These are phyloP conservation scores for Gracilaria gracilis DNA, from an alignment of 23 red algal genomes.

Conservation along the genomic window DNA sequence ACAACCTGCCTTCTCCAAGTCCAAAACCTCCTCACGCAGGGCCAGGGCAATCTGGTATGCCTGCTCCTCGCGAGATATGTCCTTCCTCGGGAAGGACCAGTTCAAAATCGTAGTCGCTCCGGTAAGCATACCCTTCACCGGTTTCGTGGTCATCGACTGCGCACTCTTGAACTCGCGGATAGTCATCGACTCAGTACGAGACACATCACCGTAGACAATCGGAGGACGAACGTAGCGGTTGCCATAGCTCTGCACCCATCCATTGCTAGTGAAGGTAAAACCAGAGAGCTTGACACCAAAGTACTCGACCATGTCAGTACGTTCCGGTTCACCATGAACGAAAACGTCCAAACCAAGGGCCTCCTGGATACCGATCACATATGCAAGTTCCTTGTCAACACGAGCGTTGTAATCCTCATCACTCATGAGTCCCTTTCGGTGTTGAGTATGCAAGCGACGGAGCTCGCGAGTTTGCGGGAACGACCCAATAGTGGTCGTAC, in stretches of 20 bases:
- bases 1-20: slow-evolving; percentile 83
- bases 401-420: slow-evolving; percentile 67
- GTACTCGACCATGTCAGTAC: slow-evolving; percentile 98
- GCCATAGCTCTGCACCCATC: slow-evolving; percentile 94
- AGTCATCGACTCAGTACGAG: slow-evolving; percentile 84
- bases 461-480: slow-evolving; percentile 87
- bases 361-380: slow-evolving; percentile 73
- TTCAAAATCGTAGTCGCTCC: slow-evolving; percentile 88
- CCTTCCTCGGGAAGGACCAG: slow-evolving; percentile 94
- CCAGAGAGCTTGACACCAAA: slow-evolving; percentile 87
- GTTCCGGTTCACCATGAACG: slow-evolving; percentile 93
- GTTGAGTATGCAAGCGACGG: slow-evolving; percentile 59
- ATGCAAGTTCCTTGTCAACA: slow-evolving; percentile 70
- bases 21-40: slow-evolving; percentile 85
- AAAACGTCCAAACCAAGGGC: slow-evolving; percentile 87
- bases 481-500: slow-evolving; percentile 90
- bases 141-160: slow-evolving; percentile 78
- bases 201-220: slow-evolving; percentile 89
- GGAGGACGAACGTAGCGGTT: slow-evolving; percentile 87
- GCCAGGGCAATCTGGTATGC: slow-evolving; percentile 86
- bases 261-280: slow-evolving; percentile 83
- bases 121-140: slow-evolving; percentile 97
- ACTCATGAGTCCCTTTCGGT: slow-evolving; percentile 72
- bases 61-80: slow-evolving; percentile 80
- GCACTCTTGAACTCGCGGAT: slow-evolving; percentile 80